Conservation (phyloP, 2,329 filamentous ascomycete genomes). For the Aspergillus felis region DNA sequence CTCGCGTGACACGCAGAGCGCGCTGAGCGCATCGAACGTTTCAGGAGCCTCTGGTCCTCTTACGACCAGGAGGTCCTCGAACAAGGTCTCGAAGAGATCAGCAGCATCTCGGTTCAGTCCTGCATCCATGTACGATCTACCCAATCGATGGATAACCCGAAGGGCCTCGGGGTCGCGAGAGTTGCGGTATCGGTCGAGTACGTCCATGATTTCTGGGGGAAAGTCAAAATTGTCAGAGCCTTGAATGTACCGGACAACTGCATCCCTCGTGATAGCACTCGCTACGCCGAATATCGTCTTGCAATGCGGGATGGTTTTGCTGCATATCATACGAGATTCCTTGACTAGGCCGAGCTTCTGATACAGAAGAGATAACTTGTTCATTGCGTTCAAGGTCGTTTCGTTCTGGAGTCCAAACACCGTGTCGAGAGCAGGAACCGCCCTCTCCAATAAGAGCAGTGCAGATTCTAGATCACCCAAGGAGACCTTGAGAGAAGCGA, state of each 20-base stretch:
- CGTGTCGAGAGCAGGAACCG: constrained; percentile 26
- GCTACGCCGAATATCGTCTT: constrained; percentile 22
- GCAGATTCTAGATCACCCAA: constrained; percentile 27
- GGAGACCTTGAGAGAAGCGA: constrained; percentile 24
- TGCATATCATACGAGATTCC: constrained; percentile 22
- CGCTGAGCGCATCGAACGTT: constrained; percentile 28
- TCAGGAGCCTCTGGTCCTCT: constrained; percentile 24
- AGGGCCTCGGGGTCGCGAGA: constrained; percentile 22
- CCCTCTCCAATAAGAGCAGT: constrained; percentile 25
- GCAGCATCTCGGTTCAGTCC: constrained; percentile 27
- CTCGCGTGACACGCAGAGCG: constrained; percentile 26
- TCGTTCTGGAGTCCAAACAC: constrained; percentile 28
- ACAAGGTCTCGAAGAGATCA: constrained; percentile 22
- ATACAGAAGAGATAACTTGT: constrained; percentile 26
- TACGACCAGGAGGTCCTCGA: constrained; percentile 24
- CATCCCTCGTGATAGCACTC: constrained; percentile 21
- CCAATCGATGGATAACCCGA: constrained; percentile 24
- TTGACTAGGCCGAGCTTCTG: constrained; percentile 27
- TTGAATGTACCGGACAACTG: constrained; percentile 23
- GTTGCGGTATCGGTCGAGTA: constrained; percentile 24
- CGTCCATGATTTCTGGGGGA: constrained; percentile 21
- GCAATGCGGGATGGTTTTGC: constrained; percentile 23
- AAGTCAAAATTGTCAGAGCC: constrained; percentile 28
- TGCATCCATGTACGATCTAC: constrained; percentile 25
- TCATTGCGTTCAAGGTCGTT: constrained; percentile 27